phyloP scores from a whole-genome alignment of 495 filamentous ascomycete species.

The Parathielavia hyrcaniae region DNA sequence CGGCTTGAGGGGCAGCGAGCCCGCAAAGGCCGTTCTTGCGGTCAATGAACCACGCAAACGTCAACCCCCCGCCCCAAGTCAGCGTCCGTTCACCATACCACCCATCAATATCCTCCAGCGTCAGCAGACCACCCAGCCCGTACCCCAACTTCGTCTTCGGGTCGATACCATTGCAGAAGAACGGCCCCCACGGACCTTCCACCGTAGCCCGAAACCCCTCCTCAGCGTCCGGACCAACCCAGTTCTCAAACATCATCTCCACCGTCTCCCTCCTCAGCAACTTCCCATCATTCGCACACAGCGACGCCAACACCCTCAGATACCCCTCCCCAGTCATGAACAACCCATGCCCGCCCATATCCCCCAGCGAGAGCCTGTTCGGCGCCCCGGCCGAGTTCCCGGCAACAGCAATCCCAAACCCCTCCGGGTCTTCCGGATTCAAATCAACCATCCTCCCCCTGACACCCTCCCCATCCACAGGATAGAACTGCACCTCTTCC shows the following conservation, averaged over 20 bases:
- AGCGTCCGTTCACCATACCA: slow-evolving; percentile 25
- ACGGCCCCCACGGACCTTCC: slow-evolving; percentile 16
- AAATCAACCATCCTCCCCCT: slow-evolving; percentile 25
- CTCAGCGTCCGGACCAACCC: slow-evolving; percentile 15
- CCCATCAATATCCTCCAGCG: slow-evolving; percentile 21
- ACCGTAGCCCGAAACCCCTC: slow-evolving; percentile 14
- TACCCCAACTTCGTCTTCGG: slow-evolving; percentile 11
- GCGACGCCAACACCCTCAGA: slow-evolving; percentile 20
- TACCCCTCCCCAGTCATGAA: slow-evolving; percentile 15
- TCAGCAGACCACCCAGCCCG: slow-evolving; percentile 17
- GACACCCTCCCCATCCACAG: slow-evolving; percentile 19
- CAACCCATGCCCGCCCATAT: slow-evolving; percentile 33
- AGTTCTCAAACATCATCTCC: slow-evolving; percentile 43
- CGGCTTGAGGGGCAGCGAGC: slow-evolving; percentile 36
- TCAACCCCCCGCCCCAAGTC: slow-evolving; percentile 28
- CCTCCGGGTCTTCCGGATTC: slow-evolving; percentile 24
- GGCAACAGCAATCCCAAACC: slow-evolving; percentile 38
- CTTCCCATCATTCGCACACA: slow-evolving; percentile 29
- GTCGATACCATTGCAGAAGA: slow-evolving; percentile 26
- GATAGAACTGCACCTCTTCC: slow-evolving; percentile 36
- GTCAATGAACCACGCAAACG: slow-evolving; percentile 41
- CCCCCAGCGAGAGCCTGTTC: slow-evolving; percentile 18
- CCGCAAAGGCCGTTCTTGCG: slow-evolving; percentile 41
- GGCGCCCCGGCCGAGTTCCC: slow-evolving; percentile 34
- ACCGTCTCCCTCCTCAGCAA: slow-evolving; percentile 29